Percentiles rank a stretch among this genome's conserved stretches.
Conservation (phyloP, 148 eudicot species). For the Simmondsia chinensis region DNA sequence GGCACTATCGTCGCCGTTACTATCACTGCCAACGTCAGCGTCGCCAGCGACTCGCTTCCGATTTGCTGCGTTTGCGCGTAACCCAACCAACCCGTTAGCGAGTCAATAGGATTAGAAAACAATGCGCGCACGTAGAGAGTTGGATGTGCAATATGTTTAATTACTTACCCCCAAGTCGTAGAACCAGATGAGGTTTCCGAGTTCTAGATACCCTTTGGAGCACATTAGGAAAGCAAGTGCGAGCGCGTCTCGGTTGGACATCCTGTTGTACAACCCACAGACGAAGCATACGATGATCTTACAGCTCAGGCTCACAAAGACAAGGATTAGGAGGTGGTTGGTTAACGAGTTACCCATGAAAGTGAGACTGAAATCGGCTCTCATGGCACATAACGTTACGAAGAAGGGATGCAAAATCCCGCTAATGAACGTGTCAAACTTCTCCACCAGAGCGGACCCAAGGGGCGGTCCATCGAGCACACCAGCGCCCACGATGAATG, state of each 20-base stretch:
- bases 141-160: neutral
- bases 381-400: constrained; percentile 9
- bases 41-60: constrained; percentile 1
- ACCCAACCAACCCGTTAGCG: too few relatives aligned
- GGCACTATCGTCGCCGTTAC: constrained; percentile 9
- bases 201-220: constrained; percentile 22
- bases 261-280: constrained; percentile 10
- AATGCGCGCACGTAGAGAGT: neutral
- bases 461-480: constrained; percentile 34
- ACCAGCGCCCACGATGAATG: constrained; percentile 20
- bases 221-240: constrained; percentile 23
- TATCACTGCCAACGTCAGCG: constrained; percentile 6
- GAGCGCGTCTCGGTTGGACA: constrained; percentile 20
- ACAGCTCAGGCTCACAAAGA: neutral
- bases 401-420: constrained; percentile 20
- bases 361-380: constrained; percentile 5
- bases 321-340: neutral
- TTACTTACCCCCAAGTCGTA: constrained; percentile 15
- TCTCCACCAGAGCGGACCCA: constrained; percentile 23
- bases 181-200: constrained; percentile 13
- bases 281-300: constrained; percentile 11
- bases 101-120: too few relatives aligned
- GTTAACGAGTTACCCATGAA: neutral
- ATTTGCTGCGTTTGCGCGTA: too few relatives aligned
- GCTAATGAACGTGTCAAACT: constrained; percentile 18